A percentile compares a stretch with the other conserved stretches of the same genome.
Conservation (phyloP, 805 yeast species). For the Yamadazyma endophytica region DNA sequence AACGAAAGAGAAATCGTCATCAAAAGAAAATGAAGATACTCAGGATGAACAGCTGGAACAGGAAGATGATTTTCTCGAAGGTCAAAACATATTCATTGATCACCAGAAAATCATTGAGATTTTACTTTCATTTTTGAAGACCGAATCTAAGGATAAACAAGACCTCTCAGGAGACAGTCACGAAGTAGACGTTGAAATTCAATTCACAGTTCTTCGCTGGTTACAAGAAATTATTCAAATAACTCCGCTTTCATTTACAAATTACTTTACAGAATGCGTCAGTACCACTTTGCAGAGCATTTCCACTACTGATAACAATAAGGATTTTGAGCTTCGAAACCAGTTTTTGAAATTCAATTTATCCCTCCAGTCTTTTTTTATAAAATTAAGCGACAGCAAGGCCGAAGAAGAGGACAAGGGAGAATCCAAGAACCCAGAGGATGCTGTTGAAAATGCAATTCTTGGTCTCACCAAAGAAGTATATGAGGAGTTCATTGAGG, state of each 20-base stretch:
- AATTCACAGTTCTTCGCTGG: conserved; percentile 80
- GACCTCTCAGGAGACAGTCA: conserved; percentile 33
- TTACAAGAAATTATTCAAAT: conserved; percentile 65
- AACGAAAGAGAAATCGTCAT: background rate
- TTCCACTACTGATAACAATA: conserved; percentile 30
- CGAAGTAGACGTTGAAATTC: conserved; percentile 54
- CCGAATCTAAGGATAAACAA: conserved; percentile 20
- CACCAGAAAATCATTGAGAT: conserved; percentile 78
- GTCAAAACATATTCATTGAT: conserved; percentile 78
- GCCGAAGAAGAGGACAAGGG: background rate
- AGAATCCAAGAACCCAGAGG: conserved; percentile 6
- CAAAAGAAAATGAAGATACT: conserved; percentile 1
- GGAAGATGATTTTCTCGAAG: conserved; percentile 40
- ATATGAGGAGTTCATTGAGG: conserved; percentile 37
- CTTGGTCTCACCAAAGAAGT: conserved; percentile 38
- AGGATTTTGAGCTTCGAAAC: conserved; percentile 33
- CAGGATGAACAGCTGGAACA: conserved; percentile 11
- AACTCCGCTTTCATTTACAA: conserved; percentile 71
- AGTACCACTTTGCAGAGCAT: conserved; percentile 53
- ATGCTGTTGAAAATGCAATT: conserved; percentile 23
- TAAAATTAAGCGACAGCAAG: conserved; percentile 21
- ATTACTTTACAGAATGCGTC: conserved; percentile 70
- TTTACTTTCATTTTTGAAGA: conserved; percentile 73
- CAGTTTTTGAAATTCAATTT: conserved; percentile 32
- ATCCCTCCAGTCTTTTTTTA: conserved; percentile 28